Evolutionary conservation across 306 rosid genomes (phyloP), one percentile per base, ranked within the genome.

Genomic region (Senna tora): DNA sequence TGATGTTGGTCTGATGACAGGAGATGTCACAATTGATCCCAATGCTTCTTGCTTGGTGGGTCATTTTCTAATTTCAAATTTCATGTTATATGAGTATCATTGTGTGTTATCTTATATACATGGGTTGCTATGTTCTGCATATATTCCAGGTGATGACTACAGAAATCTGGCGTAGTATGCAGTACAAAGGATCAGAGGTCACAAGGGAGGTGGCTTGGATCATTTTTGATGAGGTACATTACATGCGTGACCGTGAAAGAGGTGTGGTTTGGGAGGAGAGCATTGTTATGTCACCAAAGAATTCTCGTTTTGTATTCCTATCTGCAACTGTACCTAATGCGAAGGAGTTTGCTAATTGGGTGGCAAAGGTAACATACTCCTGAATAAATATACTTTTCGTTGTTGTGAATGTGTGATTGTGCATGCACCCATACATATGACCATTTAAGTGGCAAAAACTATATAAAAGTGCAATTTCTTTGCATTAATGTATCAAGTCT

Each of bases 251-350:
- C 77, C 85, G 91, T 0, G 99, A 94, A 75, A 85, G 99, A 64
- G 99, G 99, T 9, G 99, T 94, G 10, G 99, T 94, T 9, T 94
- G 99, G 97, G 99, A 94, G 72, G 99, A 94, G 80, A 91, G 99
- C 87, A 94, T 94, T 82, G 95, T 94, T 71, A 85, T 94, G 96
- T 87, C 99, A 12, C 96, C 97, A 17, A 94, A 91, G 85, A 89
- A 91, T 73, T 82, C 96, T 36, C 90, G 95, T 46, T 89, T 94
- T 67, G 99, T 87, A 22, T 94, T 94, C 87, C 90, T 94, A 7
- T 94, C 97, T 5, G 99, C 99, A 65, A 94, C 97, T 0, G 96
- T 94, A 42, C 97, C 99, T 32, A 94, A 94, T 87, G 96, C 98
- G 1, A 91, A 84, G 67, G 98, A 94, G 64, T 94, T 94, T 77